Evolutionary conservation across 306 rosid genomes (phyloP), one percentile per base, ranked within the genome.

Genomic region (Gynostemma pentaphyllum): DNA sequence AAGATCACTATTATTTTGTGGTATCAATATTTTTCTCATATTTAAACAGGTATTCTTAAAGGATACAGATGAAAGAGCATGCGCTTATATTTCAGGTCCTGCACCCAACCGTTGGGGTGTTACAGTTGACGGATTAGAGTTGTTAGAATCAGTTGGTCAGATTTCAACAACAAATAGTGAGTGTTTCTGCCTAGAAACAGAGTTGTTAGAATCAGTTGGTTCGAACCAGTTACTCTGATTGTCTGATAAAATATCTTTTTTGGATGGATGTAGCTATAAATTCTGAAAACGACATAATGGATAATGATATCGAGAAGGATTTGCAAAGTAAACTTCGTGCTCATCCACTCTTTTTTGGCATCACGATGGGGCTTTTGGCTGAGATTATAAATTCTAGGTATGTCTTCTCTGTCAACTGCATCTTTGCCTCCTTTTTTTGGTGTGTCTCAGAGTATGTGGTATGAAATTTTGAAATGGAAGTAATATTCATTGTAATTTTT

Each of bases 61-160:
- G 66, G 99, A 88, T 67, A 88, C 97, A 1, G 99, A 92, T 74
- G 99, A 92, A 81, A 92, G 99, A 71, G 99, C 99, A 64, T 92
- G 99, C 70, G 99, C 99, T 34, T 92, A 88, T 75, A 86, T 92
- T 86, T 90, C 99, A 71, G 96, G 97, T 60, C 99, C 99, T 26
- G 94, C 99, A 44, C 99, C 99, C 59, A 92, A 88, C 79, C 96
- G 99, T 70, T 92, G 99, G 99, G 99, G 99, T 73, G 78, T 76
- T 66, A 86, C 90, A 14, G 95, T 81, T 52, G 94, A 92, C 59
- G 94, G 94, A 39, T 46, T 66, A 44, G 95, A 88, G 69, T 79
- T 88, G 62, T 70, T 88, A 55, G 80, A 75, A 78, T 81, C 86
- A 5, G 68, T 84, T 59, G 69, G 60, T 47, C 73, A 71, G 65